phyloP scores from a whole-genome alignment of 257 asterid genomes.

The Solanum ahanhuiri region DNA sequence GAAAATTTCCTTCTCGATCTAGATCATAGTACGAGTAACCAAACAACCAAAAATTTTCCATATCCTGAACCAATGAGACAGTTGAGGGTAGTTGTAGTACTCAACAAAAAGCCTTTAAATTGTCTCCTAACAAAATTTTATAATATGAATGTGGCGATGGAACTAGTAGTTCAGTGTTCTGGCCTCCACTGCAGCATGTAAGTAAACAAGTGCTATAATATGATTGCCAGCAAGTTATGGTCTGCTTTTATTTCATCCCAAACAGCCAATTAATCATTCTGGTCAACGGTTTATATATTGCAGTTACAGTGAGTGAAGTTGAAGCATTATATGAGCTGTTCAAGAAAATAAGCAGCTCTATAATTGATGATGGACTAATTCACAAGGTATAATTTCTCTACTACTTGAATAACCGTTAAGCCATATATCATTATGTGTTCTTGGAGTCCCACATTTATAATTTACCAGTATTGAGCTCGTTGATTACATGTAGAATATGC shows the following conservation, averaged over 20 bases:
- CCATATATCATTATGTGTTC: neutral
- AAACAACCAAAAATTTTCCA: neutral
- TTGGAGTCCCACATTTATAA: neutral
- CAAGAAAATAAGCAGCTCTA: constrained; percentile 81
- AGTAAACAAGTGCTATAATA: neutral
- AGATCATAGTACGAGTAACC: neutral
- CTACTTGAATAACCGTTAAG: neutral
- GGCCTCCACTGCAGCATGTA: neutral
- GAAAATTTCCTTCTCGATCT: neutral
- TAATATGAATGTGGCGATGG: neutral
- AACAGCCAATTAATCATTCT: neutral
- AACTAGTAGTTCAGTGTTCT: neutral
- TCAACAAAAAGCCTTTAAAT: neutral
- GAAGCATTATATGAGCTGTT: constrained; percentile 72
- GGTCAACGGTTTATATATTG: neutral
- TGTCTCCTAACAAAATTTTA: neutral
- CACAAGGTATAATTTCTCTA: constrained; percentile 48
- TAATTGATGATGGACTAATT: constrained; percentile 74
- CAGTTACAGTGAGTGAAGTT: constrained; percentile 84
- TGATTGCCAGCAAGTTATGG: neutral
- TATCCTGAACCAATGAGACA: neutral
- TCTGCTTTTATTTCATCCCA: neutral
- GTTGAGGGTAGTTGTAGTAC: neutral
- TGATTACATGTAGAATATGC: neutral
- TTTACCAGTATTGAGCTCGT: neutral